A percentile compares a stretch with the other conserved stretches of the same genome.
phyloP scores from a whole-genome alignment of 129 eudicot species.

The Lonicera japonica region DNA sequence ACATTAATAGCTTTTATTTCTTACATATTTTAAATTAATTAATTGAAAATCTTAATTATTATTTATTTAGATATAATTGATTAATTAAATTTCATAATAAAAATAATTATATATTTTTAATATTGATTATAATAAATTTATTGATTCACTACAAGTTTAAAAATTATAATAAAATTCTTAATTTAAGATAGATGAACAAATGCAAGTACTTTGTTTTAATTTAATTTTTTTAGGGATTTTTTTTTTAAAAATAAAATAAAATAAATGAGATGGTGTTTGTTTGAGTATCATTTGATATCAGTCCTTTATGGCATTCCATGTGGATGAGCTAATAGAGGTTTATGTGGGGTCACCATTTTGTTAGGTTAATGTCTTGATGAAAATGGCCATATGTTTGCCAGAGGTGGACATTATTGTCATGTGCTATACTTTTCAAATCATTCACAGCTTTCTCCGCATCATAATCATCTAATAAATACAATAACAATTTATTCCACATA shows the following conservation, averaged over 20 bases:
- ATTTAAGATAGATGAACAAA: too few relatives aligned
- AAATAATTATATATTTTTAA: too few relatives aligned
- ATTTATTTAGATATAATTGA: too few relatives aligned
- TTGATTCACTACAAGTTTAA: too few relatives aligned
- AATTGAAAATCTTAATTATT: too few relatives aligned
- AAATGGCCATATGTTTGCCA: neutral
- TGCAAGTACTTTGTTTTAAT: too few relatives aligned
- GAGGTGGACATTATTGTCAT: constrained; percentile 3
- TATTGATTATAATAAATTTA: too few relatives aligned
- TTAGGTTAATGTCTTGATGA: constrained; percentile 5
- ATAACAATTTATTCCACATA: neutral
- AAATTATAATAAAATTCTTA: too few relatives aligned
- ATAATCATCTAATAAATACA: neutral
- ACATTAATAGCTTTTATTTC: neutral
- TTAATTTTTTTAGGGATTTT: too few relatives aligned
- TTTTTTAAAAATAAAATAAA: too few relatives aligned
- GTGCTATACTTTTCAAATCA: constrained; percentile 1
- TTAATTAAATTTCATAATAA: too few relatives aligned
- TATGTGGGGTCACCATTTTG: neutral
- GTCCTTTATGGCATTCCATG: constrained; percentile 2
- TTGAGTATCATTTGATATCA: neutral
- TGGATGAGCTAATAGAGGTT: neutral
- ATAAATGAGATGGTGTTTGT: neutral
- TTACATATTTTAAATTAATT: too few relatives aligned
- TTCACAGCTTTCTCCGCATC: neutral